Evolutionary conservation across 345 rosid genomes (phyloP).

Genomic region (Citrus hindsii): DNA sequence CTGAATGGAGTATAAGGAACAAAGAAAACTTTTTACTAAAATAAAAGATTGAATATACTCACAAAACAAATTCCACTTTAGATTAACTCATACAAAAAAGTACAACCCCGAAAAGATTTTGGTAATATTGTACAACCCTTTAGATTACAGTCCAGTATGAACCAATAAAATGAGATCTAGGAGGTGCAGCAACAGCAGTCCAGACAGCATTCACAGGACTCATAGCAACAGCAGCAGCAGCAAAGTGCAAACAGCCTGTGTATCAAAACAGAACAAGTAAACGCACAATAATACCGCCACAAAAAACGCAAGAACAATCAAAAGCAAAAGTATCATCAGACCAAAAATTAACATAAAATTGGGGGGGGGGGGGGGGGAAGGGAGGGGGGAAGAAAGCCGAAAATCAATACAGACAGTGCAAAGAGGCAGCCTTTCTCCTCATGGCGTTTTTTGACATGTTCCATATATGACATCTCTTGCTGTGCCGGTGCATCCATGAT

Average conservation of each 20-base stretch:
- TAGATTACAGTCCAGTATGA: background rate
- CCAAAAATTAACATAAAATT: background rate
- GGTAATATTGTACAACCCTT: background rate
- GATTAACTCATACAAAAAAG: background rate
- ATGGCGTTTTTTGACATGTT: constrained; percentile 31
- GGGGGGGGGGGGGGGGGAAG: rapidly evolving
- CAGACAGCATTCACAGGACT: constrained; percentile 35
- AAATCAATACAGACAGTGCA: constrained; percentile 27
- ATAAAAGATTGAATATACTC: background rate
- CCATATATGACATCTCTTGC: constrained; percentile 34
- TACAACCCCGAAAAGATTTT: background rate
- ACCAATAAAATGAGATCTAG: background rate
- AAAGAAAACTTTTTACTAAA: background rate
- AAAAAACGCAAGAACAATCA: background rate
- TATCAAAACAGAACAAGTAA: background rate
- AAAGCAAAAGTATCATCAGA: background rate
- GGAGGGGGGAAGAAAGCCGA: background rate
- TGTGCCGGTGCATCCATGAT: constrained; percentile 30
- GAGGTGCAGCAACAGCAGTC: constrained; percentile 31
- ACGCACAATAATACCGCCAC: background rate
- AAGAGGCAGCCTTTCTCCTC: constrained; percentile 53
- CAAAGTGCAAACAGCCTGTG: constrained; percentile 35
- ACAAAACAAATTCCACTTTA: background rate
- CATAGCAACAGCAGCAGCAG: constrained; percentile 50
- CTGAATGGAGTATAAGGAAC: background rate